Evolutionary conservation across 257 asterid genomes (phyloP), one percentile per base, ranked within the genome.

Genomic region (Petrea volubilis): DNA sequence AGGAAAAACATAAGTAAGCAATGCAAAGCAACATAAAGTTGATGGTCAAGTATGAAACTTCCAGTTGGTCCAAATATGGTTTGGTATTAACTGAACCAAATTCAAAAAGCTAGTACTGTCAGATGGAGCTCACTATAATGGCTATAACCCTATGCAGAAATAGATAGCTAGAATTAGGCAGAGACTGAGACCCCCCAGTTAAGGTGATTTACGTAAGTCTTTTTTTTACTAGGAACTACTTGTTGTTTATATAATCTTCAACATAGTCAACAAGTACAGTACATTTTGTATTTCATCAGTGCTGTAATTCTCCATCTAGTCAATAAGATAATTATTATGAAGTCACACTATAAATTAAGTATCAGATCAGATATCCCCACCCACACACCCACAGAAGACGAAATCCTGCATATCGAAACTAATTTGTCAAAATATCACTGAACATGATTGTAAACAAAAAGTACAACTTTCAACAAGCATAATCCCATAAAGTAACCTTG

Each of bases 401-500:
- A 20, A 64, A 9, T 51, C 43, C 65, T 49, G 17, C 44, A 28
- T 33, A 15, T 4, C 71, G 44, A 71, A 36, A 62, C 33, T 36
- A 28, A 63, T 25, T 29, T 58, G 64, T 20, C 50, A 59, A 59
- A 28, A 31, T 53, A 51, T 71, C 56, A 17, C 47, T 18, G 63
- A 36, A 61, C 66, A 57, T 65, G 15, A 50, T 41, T 50, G 33
- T 41, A 74, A 74, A 56, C 55, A 53, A 74, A 51, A 53, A 14
- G 27, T 25, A 36, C 49, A 72, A 60, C 18, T 59, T 67, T 67
- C 41, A 68, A 64, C 55, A 73, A 71, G 59, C 31, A 68, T 53
- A 71, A 56, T 38, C 50, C 61, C 62, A 56, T 6, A 38, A 33
- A 50, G 81, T 62, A 72, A 93, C 98, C 99, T 94, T 94, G 70